These are phyloP conservation scores for Chloranthus sessilifolius DNA, from an alignment of 164 flowering plant species.

Conservation along the genomic window DNA sequence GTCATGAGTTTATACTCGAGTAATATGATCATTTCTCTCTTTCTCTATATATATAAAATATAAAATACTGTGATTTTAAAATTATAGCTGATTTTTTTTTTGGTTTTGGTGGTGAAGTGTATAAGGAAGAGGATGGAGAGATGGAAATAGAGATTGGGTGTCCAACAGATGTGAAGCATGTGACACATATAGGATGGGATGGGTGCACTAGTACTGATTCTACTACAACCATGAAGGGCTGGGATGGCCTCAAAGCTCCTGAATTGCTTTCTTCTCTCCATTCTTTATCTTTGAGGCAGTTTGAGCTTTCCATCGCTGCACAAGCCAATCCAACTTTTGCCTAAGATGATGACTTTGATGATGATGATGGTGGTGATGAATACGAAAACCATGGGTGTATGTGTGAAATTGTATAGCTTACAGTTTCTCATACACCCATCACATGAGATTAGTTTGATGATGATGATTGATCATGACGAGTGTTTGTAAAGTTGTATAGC, in stretches of 20 bases:
- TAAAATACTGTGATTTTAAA: neutral
- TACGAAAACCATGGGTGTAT: too few species aligned
- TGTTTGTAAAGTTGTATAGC: too few species aligned
- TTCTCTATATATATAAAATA: neutral
- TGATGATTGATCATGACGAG: too few species aligned
- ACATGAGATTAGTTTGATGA: too few species aligned
- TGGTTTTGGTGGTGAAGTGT: constrained; percentile 25
- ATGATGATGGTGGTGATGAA: too few species aligned
- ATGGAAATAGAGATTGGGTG: constrained; percentile 72
- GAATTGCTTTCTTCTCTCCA: constrained; percentile 26
- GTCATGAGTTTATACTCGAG: too few species aligned
- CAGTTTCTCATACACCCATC: too few species aligned
- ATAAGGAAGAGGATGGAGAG: constrained; percentile 45
- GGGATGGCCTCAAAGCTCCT: constrained; percentile 44
- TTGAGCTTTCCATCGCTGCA: constrained; percentile 51
- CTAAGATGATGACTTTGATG: too few species aligned
- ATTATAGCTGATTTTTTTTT: neutral
- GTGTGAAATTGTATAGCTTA: too few species aligned
- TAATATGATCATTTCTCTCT: neutral
- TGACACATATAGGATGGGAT: constrained; percentile 85
- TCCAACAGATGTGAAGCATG: constrained; percentile 89
- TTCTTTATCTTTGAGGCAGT: constrained; percentile 37
- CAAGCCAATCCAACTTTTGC: too few species aligned
- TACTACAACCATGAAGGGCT: constrained; percentile 30
- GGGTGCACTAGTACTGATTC: constrained; percentile 25